These are phyloP conservation scores for Candida boleticola DNA, from an alignment of 805 yeast species.

Conservation along the genomic window DNA sequence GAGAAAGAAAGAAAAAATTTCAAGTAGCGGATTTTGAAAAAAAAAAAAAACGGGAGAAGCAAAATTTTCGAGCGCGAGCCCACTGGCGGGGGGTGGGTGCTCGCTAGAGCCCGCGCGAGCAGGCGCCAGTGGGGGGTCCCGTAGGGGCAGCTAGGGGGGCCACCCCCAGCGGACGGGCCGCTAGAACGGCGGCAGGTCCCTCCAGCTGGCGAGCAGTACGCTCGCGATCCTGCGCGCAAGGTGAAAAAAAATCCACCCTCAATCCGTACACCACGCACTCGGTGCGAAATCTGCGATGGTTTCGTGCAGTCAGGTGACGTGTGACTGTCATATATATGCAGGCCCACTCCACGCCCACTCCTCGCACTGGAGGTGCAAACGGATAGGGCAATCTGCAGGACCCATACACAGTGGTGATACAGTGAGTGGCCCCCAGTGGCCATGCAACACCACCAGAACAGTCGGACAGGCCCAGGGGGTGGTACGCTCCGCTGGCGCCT, in stretches of 20 bases:
- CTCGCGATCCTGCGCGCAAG: background rate
- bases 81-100: background rate
- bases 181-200: background rate
- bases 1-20: conserved; percentile 9
- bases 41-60: too few species aligned
- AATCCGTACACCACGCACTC: conserved; percentile 4
- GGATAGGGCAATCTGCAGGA: background rate
- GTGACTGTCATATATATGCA: background rate
- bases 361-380: background rate
- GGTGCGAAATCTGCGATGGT: background rate
- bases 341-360: background rate
- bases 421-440: too few species aligned
- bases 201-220: background rate
- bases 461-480: too few species aligned
- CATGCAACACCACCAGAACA: too few species aligned
- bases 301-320: background rate
- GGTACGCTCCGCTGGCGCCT: too few species aligned
- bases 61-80: conserved; percentile 3
- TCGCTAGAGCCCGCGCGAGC: background rate
- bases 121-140: background rate
- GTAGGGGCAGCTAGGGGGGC: background rate
- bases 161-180: background rate
- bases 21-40: too few species aligned
- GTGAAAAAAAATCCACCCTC: background rate
- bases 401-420: too few species aligned